Conservation (phyloP, 2,329 filamentous ascomycete genomes). For the Calonectria multiphialidica region DNA sequence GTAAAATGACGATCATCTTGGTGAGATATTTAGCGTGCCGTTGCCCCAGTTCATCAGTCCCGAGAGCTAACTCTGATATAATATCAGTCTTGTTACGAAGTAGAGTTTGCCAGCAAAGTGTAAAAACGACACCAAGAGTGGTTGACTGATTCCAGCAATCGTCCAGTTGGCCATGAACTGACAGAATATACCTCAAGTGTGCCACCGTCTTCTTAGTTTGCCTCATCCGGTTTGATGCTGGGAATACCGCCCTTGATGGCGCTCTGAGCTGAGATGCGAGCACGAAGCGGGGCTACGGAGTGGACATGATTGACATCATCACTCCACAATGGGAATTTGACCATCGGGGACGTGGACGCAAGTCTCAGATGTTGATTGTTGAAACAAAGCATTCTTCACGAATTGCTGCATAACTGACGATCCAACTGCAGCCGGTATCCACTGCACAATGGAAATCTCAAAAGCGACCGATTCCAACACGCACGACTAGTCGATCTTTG, state of each 20-base stretch:
- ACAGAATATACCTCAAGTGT: not conserved
- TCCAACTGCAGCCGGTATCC: too few species aligned
- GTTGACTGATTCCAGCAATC: not conserved
- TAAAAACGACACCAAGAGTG: not conserved
- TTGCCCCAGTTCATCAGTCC: not conserved
- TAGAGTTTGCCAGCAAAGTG: not conserved
- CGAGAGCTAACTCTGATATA: not conserved
- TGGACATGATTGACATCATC: not conserved
- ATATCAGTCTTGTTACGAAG: not conserved
- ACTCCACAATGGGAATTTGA: not conserved
- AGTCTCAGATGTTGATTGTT: too few species aligned
- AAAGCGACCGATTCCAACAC: too few species aligned
- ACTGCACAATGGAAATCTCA: too few species aligned
- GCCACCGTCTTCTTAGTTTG: not conserved
- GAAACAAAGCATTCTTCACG: too few species aligned
- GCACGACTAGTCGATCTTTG: too few species aligned
- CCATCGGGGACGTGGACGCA: not conserved
- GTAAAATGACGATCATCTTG: not conserved
- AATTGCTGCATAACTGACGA: too few species aligned
- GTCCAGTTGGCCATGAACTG: not conserved
- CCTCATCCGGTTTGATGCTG: not conserved
- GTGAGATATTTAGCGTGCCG: not conserved
- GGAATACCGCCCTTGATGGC: not conserved
- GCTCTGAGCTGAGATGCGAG: not conserved
- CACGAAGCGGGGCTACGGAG: not conserved